Conservation (phyloP, 129 eudicot species). For the Erigeron canadensis region DNA sequence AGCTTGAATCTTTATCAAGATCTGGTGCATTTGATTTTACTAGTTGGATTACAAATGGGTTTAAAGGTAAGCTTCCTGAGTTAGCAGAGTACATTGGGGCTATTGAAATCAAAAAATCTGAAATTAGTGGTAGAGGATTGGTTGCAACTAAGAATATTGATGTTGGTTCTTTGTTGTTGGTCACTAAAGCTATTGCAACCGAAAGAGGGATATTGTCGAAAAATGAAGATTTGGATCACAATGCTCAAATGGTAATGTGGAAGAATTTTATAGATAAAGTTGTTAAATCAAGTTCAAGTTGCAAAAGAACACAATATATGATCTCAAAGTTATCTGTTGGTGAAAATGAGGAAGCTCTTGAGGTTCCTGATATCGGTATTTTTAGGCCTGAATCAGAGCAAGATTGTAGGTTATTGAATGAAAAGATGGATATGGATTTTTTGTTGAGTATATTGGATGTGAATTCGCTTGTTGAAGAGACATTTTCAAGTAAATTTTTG, state of each 20-base stretch:
- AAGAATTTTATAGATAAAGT: conserved; percentile 84
- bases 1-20: conserved; percentile 62
- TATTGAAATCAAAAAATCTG: conserved; percentile 75
- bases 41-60: conserved; percentile 65
- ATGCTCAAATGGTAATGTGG: conserved; percentile 83
- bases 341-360: conserved; percentile 61
- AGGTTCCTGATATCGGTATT: conserved; percentile 52
- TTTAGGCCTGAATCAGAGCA: conserved; percentile 63
- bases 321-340: conserved; percentile 59
- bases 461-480: conserved; percentile 73
- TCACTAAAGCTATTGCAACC: conserved; percentile 73
- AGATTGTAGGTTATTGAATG: conserved; percentile 26
- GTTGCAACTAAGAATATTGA: conserved; percentile 71
- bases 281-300: conserved; percentile 49
- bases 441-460: conserved; percentile 71
- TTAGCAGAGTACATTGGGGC: conserved; percentile 79
- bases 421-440: conserved; percentile 40
- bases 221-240: conserved; percentile 44
- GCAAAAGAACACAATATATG: conserved; percentile 45
- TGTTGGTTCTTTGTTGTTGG: conserved; percentile 62
- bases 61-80: conserved; percentile 68
- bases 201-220: conserved; percentile 70
- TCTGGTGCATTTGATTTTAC: conserved; percentile 79
- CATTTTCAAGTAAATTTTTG: conserved; percentile 55
- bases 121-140: conserved; percentile 82